Percentiles rank a stretch among this genome's conserved stretches.
phyloP scores from a whole-genome alignment of 441 rosid species.

The Capsella rubella region DNA sequence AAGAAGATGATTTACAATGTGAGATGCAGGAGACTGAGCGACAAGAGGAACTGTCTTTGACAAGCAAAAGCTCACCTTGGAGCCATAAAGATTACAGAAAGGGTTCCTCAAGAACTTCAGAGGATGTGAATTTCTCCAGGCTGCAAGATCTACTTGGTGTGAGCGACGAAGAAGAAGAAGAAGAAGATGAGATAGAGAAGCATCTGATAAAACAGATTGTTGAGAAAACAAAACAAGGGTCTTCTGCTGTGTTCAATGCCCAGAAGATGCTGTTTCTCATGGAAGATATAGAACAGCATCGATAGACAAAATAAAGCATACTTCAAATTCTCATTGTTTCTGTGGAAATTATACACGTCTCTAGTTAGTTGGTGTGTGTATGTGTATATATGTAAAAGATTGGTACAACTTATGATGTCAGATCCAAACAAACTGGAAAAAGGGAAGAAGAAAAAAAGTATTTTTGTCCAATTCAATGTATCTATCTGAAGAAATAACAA shows the following conservation, averaged over 20 bases:
- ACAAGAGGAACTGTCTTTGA: slow-evolving; percentile 30
- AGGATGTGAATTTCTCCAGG: slow-evolving; percentile 26
- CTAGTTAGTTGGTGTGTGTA: slow-evolving; percentile 1
- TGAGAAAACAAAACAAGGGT: slow-evolving; percentile 77
- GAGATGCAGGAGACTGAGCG: slow-evolving; percentile 39
- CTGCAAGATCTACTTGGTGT: slow-evolving; percentile 48
- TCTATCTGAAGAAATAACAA: background rate
- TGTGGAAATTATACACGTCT: slow-evolving; percentile 12
- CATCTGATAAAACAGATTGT: slow-evolving; percentile 73
- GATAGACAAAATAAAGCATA: background rate
- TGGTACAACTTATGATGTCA: slow-evolving; percentile 15
- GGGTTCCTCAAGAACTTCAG: slow-evolving; percentile 38
- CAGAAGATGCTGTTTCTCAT: slow-evolving; percentile 55
- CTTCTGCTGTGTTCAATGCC: slow-evolving; percentile 71
- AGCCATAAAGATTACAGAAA: slow-evolving; percentile 28
- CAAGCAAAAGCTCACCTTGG: slow-evolving; percentile 41
- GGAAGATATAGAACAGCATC: slow-evolving; percentile 40
- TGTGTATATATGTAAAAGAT: background rate
- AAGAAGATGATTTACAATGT: slow-evolving; percentile 50
- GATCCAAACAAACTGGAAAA: background rate
- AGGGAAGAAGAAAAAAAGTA: background rate
- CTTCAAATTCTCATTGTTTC: slow-evolving; percentile 16
- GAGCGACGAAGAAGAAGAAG: slow-evolving; percentile 52
- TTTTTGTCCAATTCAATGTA: background rate
- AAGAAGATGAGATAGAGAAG: slow-evolving; percentile 59